Percentiles rank a stretch among this genome's conserved stretches.
phyloP scores from a whole-genome alignment of 179 eudicot species.

The Silene coronaria region DNA sequence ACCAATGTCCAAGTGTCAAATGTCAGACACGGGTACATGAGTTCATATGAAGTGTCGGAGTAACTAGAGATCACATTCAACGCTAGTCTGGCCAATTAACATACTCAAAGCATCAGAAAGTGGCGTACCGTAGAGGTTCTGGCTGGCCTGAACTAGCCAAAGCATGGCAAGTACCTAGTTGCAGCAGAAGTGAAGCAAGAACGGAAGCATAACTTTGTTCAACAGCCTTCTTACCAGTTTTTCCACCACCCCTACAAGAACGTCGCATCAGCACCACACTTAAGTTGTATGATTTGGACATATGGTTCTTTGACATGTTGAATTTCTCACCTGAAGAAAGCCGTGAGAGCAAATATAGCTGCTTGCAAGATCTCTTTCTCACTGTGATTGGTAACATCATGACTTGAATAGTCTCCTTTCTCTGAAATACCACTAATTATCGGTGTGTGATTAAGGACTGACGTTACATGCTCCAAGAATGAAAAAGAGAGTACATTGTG shows the following conservation, averaged over 20 bases:
- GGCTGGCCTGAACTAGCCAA: constrained; percentile 70
- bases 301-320: neutral
- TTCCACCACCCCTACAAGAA: constrained; percentile 88
- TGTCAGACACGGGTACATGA: no score
- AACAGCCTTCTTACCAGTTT: constrained; percentile 80
- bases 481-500: constrained; percentile 59
- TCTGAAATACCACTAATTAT: constrained; percentile 38
- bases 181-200: constrained; percentile 77
- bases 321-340: constrained; percentile 69
- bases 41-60: no score
- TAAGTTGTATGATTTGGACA: neutral
- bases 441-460: constrained; percentile 59
- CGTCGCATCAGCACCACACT: constrained; percentile 8
- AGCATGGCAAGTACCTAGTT: constrained; percentile 87
- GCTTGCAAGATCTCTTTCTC: constrained; percentile 73
- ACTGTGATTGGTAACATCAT: constrained; percentile 28
- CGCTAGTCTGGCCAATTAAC: neutral
- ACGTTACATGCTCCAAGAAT: constrained; percentile 80
- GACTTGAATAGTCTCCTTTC: constrained; percentile 59
- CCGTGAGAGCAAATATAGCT: constrained; percentile 78
- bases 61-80: neutral
- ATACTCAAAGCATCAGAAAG: constrained; percentile 1
- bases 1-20: no score
- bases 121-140: constrained; percentile 68
- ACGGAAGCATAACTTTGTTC: constrained; percentile 89